Evolutionary conservation across 1,284 basidiomycete species (phyloP), one percentile per base, ranked within the genome.

Genomic region (Ustilago shanxiensis): DNA sequence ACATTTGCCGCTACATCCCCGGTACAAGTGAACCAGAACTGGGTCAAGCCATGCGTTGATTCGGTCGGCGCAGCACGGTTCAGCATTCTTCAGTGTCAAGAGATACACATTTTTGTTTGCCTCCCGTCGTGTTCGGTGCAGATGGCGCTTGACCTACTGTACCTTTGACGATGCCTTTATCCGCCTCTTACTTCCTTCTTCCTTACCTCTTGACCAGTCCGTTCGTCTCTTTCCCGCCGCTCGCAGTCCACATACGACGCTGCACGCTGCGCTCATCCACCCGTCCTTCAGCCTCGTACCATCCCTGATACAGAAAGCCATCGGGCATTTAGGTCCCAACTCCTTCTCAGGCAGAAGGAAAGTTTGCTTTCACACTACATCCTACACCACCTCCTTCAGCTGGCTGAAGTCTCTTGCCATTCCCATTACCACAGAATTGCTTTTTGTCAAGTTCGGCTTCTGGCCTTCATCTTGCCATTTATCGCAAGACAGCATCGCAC

Each of bases 311-410:
- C n/a, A 45, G 29, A 20, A 24, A 52, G n/a, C 5, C 29, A 22
- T 31, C 35, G 35, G 35, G 8, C 35, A 37, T n/a, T 9, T 29
- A 26, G 9, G 49, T 16, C 29, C 37, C 24, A 18, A 16, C n/a
- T 63, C 56, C 55, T 39, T 58, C 56, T 68, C 60, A 47, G 60
- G 60, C 26, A 68, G 66, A 68, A 14, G 37, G 56, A 31, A 49
- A 59, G n/a, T 2, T 39, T 22, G 16, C n/a, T 33, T 45, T 14
- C n/a, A 50, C 16, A 26, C n/a, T 8, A 39, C 44, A n/a, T 45
- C 35, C 5, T 24, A 13, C 55, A 31, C 9, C 20, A 6, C 41
- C 49, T 22, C 29, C 62, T 70, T 56, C 67, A 64, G 67, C 67
- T 31, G 67, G 60, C 56, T 64, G 60, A 59, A 70, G 61, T 29